These are phyloP conservation scores for Beta vulgaris DNA, from an alignment of 148 eudicot species.

Conservation along the genomic window DNA sequence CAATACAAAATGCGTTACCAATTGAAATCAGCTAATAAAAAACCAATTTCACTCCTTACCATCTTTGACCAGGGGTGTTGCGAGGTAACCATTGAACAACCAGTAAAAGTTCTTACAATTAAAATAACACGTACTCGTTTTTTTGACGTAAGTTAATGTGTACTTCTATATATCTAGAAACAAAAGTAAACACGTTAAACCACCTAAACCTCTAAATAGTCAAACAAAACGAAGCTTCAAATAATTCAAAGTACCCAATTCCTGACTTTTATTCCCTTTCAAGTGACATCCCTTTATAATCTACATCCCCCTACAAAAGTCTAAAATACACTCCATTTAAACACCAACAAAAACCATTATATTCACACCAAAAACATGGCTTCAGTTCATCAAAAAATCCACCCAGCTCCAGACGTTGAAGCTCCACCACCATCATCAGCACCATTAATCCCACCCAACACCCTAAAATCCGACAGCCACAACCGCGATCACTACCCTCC, in stretches of 20 bases:
- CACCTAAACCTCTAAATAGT: conserved; percentile 3
- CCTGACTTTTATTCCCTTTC: background rate
- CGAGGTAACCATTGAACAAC: too few species aligned
- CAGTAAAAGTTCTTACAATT: too few species aligned
- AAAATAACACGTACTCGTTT: too few species aligned
- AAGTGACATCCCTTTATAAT: background rate
- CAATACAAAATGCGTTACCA: too few species aligned
- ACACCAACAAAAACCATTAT: background rate
- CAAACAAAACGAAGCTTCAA: conserved; percentile 12
- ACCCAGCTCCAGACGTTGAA: conserved; percentile 22
- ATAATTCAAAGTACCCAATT: conserved; percentile 15
- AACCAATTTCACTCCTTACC: too few species aligned
- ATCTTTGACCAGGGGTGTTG: too few species aligned
- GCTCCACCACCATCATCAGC: conserved; percentile 1
- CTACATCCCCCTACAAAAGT: background rate
- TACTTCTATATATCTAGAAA: conserved; percentile 8
- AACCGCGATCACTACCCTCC: background rate
- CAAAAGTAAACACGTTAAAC: conserved; percentile 8
- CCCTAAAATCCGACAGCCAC: background rate
- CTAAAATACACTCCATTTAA: background rate
- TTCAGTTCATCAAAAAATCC: conserved; percentile 23
- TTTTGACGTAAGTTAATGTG: too few species aligned
- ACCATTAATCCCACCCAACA: conserved; percentile 14
- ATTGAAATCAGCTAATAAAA: too few species aligned
- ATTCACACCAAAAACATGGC: background rate